Conservation (phyloP, 345 rosid species). For the Rhodamnia rubescens region DNA sequence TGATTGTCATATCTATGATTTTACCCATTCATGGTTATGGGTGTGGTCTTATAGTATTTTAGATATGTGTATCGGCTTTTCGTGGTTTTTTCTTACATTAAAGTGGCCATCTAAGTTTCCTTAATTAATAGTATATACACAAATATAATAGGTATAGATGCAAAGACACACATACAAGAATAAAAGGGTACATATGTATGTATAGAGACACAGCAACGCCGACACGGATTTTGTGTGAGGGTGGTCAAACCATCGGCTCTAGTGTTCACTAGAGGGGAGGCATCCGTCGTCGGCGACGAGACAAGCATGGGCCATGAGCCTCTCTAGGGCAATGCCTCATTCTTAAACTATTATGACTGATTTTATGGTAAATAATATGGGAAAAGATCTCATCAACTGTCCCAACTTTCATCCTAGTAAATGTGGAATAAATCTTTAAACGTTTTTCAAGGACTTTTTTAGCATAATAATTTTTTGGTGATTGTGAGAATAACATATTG, state of each 20-base stretch:
- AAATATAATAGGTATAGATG: background rate
- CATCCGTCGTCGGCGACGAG: background rate
- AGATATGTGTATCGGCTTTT: background rate
- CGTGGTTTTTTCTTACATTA: background rate
- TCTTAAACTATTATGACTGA: background rate
- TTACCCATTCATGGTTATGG: background rate
- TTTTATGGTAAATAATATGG: background rate
- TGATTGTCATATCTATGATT: background rate
- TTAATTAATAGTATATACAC: background rate
- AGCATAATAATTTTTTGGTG: too few species aligned
- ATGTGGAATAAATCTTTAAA: background rate
- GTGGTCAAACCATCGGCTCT: background rate
- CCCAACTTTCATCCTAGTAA: background rate
- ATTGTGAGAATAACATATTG: too few species aligned
- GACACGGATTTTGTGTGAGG: background rate
- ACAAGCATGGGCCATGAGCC: background rate
- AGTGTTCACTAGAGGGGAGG: background rate
- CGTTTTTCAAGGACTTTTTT: background rate
- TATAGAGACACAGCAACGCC: background rate
- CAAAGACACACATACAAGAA: background rate
- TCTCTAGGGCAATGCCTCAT: background rate
- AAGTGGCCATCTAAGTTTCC: background rate
- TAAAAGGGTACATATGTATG: background rate
- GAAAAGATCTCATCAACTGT: background rate
- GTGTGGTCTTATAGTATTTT: background rate